A percentile compares a stretch with the other conserved stretches of the same genome.
These are phyloP conservation scores for Botrytis medusae DNA, from an alignment of 2,329 filamentous ascomycete genomes.

Conservation along the genomic window DNA sequence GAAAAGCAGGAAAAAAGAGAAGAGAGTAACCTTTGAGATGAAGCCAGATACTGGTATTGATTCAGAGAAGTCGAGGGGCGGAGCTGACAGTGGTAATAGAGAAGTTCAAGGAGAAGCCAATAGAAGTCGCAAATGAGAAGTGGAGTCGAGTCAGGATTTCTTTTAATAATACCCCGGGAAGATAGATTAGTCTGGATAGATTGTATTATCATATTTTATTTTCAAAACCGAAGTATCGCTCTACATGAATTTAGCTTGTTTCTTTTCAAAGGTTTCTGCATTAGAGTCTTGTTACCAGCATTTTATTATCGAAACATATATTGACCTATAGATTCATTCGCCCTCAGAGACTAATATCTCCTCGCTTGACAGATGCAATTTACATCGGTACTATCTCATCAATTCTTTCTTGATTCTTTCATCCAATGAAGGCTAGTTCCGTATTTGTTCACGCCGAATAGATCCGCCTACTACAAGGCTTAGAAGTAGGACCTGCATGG, in stretches of 20 bases:
- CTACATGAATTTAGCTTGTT: background rate
- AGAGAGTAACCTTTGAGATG: conserved; percentile 16
- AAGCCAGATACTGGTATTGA: background rate
- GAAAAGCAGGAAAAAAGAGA: background rate
- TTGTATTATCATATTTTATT: background rate
- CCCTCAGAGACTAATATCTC: background rate
- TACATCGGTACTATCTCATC: background rate
- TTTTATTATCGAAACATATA: background rate
- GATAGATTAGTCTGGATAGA: background rate
- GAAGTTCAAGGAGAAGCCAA: background rate
- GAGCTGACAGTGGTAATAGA: background rate
- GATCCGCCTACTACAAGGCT: background rate
- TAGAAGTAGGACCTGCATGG: background rate
- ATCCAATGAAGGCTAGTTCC: background rate
- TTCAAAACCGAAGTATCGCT: background rate
- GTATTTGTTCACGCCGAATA: background rate
- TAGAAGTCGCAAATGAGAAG: background rate
- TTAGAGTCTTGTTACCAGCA: background rate
- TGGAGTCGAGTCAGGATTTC: background rate
- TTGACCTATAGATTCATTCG: background rate
- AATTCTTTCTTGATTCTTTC: background rate
- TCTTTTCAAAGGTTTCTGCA: background rate
- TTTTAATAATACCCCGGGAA: conserved; percentile 1
- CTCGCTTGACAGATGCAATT: background rate
- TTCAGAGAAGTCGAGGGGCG: background rate